These are phyloP conservation scores for Enterospora canceri DNA, from an alignment of 371 early-diverging fungal genomes.

Conservation along the genomic window DNA sequence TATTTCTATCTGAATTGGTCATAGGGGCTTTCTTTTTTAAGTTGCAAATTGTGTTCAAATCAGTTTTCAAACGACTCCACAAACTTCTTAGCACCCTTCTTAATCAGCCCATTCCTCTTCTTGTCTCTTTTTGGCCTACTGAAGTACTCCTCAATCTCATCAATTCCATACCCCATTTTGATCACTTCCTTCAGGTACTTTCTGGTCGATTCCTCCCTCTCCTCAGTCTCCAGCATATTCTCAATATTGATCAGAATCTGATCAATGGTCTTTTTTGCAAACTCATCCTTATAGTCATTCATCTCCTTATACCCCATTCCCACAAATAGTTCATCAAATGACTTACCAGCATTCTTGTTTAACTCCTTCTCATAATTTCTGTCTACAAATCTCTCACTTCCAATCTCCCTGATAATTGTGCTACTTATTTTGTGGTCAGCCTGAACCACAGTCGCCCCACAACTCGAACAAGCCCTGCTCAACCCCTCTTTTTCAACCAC, in stretches of 20 bases:
- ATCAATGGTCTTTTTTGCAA: background rate
- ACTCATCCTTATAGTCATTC: background rate
- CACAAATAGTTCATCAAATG: background rate
- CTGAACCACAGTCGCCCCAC: constrained; percentile 39
- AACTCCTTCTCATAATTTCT: constrained; percentile 7
- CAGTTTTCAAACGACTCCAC: background rate
- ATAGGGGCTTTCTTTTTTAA: background rate
- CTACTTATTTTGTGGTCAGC: constrained; percentile 38
- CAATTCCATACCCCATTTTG: constrained; percentile 9
- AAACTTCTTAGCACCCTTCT: constrained; percentile 33
- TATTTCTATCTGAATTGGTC: constrained; percentile 1
- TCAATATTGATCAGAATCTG: constrained; percentile 15
- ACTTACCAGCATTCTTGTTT: background rate
- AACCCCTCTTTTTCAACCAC: constrained; percentile 50
- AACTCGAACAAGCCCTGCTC: constrained; percentile 49
- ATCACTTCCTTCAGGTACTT: constrained; percentile 16
- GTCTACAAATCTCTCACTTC: background rate
- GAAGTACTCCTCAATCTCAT: constrained; percentile 31
- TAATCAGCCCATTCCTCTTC: constrained; percentile 31
- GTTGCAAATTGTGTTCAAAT: background rate
- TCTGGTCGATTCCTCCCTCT: constrained; percentile 13
- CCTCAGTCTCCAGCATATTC: constrained; percentile 18
- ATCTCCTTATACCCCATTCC: background rate
- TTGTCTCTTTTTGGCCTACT: constrained; percentile 17
- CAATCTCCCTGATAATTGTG: constrained; percentile 42